A percentile compares a stretch with the other conserved stretches of the same genome.
Conservation (phyloP, 305 asterid species). For the Stenogyne calaminthoides region DNA sequence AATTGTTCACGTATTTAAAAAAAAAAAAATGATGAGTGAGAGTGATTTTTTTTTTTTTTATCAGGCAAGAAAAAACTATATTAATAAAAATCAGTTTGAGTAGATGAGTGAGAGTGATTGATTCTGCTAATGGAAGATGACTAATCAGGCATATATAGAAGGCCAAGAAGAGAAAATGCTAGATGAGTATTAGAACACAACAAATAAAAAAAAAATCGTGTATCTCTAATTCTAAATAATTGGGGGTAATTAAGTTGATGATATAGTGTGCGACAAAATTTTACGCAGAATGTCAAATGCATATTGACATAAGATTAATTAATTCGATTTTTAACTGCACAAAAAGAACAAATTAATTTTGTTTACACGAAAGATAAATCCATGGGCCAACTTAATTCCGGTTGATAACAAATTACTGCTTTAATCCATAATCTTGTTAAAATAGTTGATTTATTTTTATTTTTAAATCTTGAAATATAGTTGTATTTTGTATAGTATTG, state of each 20-base stretch:
- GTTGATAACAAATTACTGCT: background rate
- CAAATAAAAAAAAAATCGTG: no score
- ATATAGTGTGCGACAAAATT: no score
- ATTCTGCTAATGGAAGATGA: constrained; percentile 13
- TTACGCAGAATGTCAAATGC: no score
- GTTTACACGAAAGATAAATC: background rate
- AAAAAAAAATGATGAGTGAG: background rate
- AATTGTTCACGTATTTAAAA: background rate
- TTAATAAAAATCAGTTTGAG: no score
- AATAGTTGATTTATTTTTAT: no score
- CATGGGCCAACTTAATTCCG: background rate
- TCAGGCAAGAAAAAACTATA: no score
- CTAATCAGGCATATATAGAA: background rate
- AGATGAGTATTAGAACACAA: constrained; percentile 1
- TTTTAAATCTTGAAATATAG: background rate
- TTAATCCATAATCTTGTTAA: no score
- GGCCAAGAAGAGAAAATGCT: constrained; percentile 4
- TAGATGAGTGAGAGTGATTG: no score
- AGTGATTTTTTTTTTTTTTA: no score
- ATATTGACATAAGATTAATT: background rate
- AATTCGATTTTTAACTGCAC: background rate
- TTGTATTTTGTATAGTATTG: background rate
- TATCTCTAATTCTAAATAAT: no score
- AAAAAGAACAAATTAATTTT: background rate
- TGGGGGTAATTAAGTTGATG: no score